Evolutionary conservation across 1,139 yeast genomes (phyloP), one percentile per base, ranked within the genome.

Genomic region (Torulaspora pretoriensis): DNA sequence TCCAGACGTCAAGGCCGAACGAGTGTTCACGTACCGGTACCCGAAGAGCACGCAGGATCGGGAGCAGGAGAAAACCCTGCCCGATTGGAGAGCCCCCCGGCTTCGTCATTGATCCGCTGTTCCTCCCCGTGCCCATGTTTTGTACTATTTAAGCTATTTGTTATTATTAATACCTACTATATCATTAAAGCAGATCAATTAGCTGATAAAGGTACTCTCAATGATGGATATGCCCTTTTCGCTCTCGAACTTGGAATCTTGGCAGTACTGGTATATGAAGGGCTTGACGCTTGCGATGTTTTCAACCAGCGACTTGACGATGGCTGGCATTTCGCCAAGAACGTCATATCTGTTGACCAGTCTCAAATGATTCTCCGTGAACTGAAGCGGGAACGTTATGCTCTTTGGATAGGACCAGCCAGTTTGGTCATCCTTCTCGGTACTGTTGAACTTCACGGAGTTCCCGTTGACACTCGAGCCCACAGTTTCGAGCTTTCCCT

Each of bases 231-330:
- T 50, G 26, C 64, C 64, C 34, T 46, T 38, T 35, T 58, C 61
- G 16, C 50, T 55, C 13, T 47, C 47, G 32, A 48, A 56, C 10
- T 48, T 43, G 9, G 59, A 48, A 12, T 72, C 70, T 66, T 86
- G 86, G 61, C 83, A 75, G 68, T 77, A 88, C 68, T 87, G 96
- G 66, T 85, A 88, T 55, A 88, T 83, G 68, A 77, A 86, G 17
- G 96, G 96, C 64, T 79, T 82, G 40, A 95, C 78, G 39, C 95
- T 95, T 3, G 90, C 86, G 45, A 87, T 85, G 36, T 89, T 90
- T 52, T 83, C 77, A 32, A 83, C 95, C 42, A 87, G 78, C 54
- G 79, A 80, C 68, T 83, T 86, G 52, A 88, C 86, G 62, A 87
- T 83, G 55, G 77, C 78, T 10, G 96, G 96, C 50, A 88, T 78